Conservation (phyloP, 768 basidiomycete species). For the Mycena pura region DNA sequence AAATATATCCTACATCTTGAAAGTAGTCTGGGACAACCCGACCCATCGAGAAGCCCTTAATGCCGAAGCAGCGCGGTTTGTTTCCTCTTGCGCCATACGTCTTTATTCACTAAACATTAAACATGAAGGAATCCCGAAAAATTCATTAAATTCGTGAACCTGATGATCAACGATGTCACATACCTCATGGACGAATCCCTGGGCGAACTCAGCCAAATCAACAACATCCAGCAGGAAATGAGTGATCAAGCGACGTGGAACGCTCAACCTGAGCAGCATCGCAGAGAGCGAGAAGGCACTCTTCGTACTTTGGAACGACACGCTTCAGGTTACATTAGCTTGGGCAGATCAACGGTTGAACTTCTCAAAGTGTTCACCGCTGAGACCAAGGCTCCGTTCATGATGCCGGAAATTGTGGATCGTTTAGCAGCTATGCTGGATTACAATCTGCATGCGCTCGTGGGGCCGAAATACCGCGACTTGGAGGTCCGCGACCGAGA, state of each 20-base stretch:
- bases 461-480: constrained; percentile 87
- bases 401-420: constrained; percentile 96
- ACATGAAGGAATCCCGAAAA: constrained; percentile 79
- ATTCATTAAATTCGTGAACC: constrained; percentile 94
- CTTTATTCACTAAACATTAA: not conserved
- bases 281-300: constrained; percentile 82
- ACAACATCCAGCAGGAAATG: constrained; percentile 87
- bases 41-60: constrained; percentile 87
- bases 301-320: constrained; percentile 83
- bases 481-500: constrained; percentile 86
- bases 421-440: constrained; percentile 96
- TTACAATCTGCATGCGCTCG: constrained; percentile 89
- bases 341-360: constrained; percentile 89
- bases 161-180: constrained; percentile 99
- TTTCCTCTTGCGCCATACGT: constrained; percentile 8
- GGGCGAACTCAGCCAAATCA: constrained; percentile 86
- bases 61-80: constrained; percentile 71
- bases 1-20: constrained; percentile 87
- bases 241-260: constrained; percentile 75
- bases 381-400: constrained; percentile 90
- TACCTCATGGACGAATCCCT: constrained; percentile 98
- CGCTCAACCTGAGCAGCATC: constrained; percentile 67
- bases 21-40: constrained; percentile 91
- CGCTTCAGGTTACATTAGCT: constrained; percentile 85
- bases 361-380: constrained; percentile 92